Conservation (phyloP, 23 red algal genomes). For the Pyropia yezoensis region DNA sequence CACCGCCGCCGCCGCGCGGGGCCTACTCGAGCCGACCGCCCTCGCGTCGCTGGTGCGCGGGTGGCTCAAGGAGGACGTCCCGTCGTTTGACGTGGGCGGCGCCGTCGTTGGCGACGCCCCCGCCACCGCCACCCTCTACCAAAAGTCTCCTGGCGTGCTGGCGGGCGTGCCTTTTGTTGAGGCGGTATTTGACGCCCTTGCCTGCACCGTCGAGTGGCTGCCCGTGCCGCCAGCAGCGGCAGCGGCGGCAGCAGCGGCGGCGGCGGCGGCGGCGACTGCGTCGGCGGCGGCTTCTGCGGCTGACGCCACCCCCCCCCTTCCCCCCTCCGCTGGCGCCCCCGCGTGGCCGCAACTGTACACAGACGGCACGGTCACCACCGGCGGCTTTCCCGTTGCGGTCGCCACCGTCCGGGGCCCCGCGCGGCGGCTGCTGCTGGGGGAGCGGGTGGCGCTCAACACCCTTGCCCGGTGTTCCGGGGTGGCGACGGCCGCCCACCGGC, state of each 20-base stretch:
- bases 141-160: constrained; percentile 51
- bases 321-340: background rate
- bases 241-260: background rate
- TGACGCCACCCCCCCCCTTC: no score
- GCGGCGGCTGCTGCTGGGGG: constrained; percentile 48
- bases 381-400: constrained; percentile 8
- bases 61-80: constrained; percentile 86
- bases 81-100: constrained; percentile 69
- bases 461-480: constrained; percentile 66
- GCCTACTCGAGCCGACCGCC: no score
- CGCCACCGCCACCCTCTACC: constrained; percentile 45
- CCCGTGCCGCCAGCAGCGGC: background rate
- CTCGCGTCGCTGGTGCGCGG: constrained; percentile 12
- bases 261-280: background rate
- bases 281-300: no score
- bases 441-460: constrained; percentile 75
- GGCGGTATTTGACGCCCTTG: constrained; percentile 61
- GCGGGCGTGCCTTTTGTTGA: constrained; percentile 82
- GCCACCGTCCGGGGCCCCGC: constrained; percentile 60
- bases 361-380: background rate
- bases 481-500: constrained; percentile 38
- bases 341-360: background rate
- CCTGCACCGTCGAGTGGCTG: constrained; percentile 52
- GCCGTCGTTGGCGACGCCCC: constrained; percentile 17
- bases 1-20: no score